These are phyloP conservation scores for Abelmoschus esculentus DNA, from an alignment of 345 rosid genomes.

Conservation along the genomic window DNA sequence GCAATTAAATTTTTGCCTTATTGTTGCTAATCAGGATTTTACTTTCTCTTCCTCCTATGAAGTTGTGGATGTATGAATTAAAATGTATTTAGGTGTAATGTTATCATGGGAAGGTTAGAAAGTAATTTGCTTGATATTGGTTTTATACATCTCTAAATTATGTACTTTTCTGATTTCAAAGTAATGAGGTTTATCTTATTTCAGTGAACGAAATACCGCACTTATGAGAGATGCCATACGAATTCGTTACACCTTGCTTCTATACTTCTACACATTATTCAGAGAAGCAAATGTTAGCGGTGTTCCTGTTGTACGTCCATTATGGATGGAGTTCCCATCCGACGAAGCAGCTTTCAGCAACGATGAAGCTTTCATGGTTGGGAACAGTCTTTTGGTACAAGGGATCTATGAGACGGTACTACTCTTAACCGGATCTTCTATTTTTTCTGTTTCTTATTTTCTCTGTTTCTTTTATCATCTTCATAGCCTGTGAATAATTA, in stretches of 20 bases:
- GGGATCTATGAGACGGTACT: slow-evolving; percentile 84
- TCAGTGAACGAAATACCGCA: slow-evolving; percentile 73
- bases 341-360: slow-evolving; percentile 77
- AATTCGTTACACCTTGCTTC: slow-evolving; percentile 77
- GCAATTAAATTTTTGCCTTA: not conserved
- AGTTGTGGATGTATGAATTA: not conserved
- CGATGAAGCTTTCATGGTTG: slow-evolving; percentile 98
- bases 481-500: not conserved
- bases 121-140: not conserved
- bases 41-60: not conserved
- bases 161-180: not conserved
- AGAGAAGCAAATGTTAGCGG: slow-evolving; percentile 92
- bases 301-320: slow-evolving; percentile 78
- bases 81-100: not conserved
- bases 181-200: slow-evolving; percentile 18
- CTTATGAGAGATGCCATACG: slow-evolving; percentile 89
- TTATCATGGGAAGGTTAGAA: not conserved
- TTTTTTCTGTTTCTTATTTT: not conserved
- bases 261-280: slow-evolving; percentile 88
- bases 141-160: not conserved
- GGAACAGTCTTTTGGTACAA: slow-evolving; percentile 81
- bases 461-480: slow-evolving; percentile 6
- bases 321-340: slow-evolving; percentile 99
- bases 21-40: not conserved
- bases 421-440: not conserved